These are phyloP conservation scores for Akanthomyces muscarius DNA, from an alignment of 2,329 filamentous ascomycete genomes.

Conservation along the genomic window DNA sequence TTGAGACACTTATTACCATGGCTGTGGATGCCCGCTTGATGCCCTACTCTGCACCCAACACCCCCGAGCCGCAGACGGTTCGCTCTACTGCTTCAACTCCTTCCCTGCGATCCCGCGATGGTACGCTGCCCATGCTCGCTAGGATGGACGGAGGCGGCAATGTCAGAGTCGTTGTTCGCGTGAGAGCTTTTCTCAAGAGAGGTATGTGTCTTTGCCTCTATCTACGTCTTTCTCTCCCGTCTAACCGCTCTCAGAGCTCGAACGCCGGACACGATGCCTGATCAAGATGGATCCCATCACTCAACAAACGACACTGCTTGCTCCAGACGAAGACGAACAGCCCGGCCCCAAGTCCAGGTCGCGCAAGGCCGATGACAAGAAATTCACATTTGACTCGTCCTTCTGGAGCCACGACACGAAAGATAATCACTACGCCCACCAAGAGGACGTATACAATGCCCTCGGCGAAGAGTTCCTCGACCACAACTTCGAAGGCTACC, in stretches of 20 bases:
- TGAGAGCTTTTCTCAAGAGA: slow-evolving; percentile 73
- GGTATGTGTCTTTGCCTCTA: slow-evolving; percentile 45
- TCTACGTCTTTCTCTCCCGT: not conserved
- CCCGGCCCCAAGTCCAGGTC: slow-evolving; percentile 57
- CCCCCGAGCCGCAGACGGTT: slow-evolving; percentile 33
- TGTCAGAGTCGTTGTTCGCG: slow-evolving; percentile 77
- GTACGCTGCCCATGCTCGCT: slow-evolving; percentile 53
- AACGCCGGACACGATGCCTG: slow-evolving; percentile 77
- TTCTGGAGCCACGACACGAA: slow-evolving; percentile 88
- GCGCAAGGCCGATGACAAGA: slow-evolving; percentile 80
- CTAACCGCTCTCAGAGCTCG: slow-evolving; percentile 59
- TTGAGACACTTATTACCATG: slow-evolving; percentile 39
- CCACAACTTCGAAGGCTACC: slow-evolving; percentile 98
- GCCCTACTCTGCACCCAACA: slow-evolving; percentile 36
- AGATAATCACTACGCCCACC: slow-evolving; percentile 83
- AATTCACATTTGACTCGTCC: slow-evolving; percentile 93
- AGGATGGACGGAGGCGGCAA: slow-evolving; percentile 66
- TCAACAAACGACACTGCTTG: slow-evolving; percentile 76
- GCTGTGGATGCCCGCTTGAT: slow-evolving; percentile 43
- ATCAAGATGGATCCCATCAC: slow-evolving; percentile 86
- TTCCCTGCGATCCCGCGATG: slow-evolving; percentile 69
- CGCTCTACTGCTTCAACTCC: slow-evolving; percentile 73
- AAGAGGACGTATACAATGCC: slow-evolving; percentile 90
- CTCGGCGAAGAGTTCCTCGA: slow-evolving; percentile 96
- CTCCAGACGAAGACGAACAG: slow-evolving; percentile 56